Percentiles rank a stretch among this genome's conserved stretches.
phyloP scores from a whole-genome alignment of 495 filamentous ascomycete genomes.

The Clohesyomyces aquaticus region DNA sequence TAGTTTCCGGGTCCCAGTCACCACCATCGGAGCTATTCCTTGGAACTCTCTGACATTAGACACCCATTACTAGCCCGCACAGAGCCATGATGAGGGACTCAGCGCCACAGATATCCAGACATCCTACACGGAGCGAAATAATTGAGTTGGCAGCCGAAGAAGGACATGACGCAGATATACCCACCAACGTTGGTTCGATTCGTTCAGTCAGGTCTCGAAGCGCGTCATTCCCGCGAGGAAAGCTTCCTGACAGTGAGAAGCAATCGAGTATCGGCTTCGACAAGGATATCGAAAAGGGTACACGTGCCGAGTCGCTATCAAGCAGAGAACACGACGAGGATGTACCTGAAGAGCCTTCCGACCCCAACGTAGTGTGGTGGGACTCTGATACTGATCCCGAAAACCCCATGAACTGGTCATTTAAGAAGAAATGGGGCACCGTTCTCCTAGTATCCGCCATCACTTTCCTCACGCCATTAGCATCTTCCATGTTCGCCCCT shows the following conservation, averaged over 20 bases:
- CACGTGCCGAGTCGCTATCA: constrained; percentile 16
- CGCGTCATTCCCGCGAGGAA: neutral
- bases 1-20: no score
- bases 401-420: constrained; percentile 55
- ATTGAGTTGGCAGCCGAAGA: constrained; percentile 28
- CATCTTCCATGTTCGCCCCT: constrained; percentile 39
- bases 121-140: constrained; percentile 33
- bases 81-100: constrained; percentile 8
- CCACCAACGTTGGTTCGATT: constrained; percentile 28
- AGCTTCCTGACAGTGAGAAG: neutral
- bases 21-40: neutral
- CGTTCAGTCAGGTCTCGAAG: neutral
- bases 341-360: constrained; percentile 3
- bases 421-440: constrained; percentile 34
- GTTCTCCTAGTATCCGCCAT: constrained; percentile 32
- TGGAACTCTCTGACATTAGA: neutral
- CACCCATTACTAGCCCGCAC: neutral
- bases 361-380: constrained; percentile 48
- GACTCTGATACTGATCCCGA: constrained; percentile 46
- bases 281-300: constrained; percentile 29
- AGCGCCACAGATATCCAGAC: constrained; percentile 9
- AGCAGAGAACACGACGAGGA: constrained; percentile 18
- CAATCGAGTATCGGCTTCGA: constrained; percentile 6
- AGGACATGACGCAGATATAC: constrained; percentile 37
- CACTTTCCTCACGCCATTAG: constrained; percentile 42